Base-by-base conservation (phyloP, 2,329 filamentous ascomycete genomes). In the Lecanosticta acicola region DNA sequence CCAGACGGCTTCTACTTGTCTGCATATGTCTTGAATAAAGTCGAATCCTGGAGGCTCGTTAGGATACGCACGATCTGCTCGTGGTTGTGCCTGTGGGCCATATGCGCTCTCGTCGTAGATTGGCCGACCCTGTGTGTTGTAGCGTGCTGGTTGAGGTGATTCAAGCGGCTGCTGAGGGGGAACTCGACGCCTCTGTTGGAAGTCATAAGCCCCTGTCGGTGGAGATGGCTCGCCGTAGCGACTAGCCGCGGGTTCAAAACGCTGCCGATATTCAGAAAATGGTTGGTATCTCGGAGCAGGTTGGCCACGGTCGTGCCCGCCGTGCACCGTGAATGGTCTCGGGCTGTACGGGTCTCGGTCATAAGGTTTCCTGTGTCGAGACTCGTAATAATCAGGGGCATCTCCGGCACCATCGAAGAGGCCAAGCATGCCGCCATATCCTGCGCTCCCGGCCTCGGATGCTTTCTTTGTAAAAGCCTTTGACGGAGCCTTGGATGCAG, bases 351-450 rank as follows among this genome's bases (percentile, higher is more conserved):
- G 42, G 17, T 19, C 21, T 16, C 16, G 32, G 33, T n/a, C 40
- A 21, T 43, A 18, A 16, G 18, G 14, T 32, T 40, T 17, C 19
- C 21, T 29, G 24, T 29, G 11, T 10, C 37, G 37, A 21, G 37
- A 19, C 19, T 40, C 46, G 13, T 41, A 41, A 19, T 47, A 32
- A 13, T 46, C 40, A 4, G 47, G 51, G 16, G 50, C 45, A 35
- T 66, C 62, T 19, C 49, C 46, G 21, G 60, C 55, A n/a, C 64
- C 64, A 40, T 67, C 65, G 37, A 66, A 66, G 1, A 66, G 13
- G 21, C 59, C 59, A 29, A 59, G 50, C 40, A 66, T 38, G 5
- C 54, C 60, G 8, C 56, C 59, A 14, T 58, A 34, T n/a, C 41
- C 43, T 8, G 41, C 37, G 32, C 40, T 39, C 21, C 24, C 43